Evolutionary conservation across 2,329 filamentous ascomycete species (phyloP), one percentile per base, ranked within the genome.

Genomic region (Eutypa lata): DNA sequence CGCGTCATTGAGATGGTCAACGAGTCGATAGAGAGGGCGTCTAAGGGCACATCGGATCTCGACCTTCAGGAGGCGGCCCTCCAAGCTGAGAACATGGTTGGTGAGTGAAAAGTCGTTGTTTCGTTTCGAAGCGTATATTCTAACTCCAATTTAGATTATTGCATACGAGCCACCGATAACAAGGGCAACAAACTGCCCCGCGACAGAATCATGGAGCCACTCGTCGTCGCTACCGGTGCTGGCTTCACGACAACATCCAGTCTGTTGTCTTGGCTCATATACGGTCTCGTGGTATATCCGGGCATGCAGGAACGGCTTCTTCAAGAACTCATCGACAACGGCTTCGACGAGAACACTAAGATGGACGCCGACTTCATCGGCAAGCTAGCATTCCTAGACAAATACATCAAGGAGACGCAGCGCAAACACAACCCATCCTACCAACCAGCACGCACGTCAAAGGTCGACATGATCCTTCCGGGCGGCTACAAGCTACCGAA

Each of bases 161-260:
- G 76, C 7, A 65, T 76, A 2, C 77, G 80, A 13, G 81, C 80
- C 2, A 75, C 70, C 6, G 81, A 84, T 54, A 74, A 64, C 57
- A 76, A 80, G 44, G 82, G 82, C 35, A 72, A 81, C 49, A 79
- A 81, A 54, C 66, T 85, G 1, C 78, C 81, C 0, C 65, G 70
- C 35, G 65, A 71, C 3, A 58, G 74, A n/a, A 65, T 77, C 28
- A 55, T 68, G 31, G 59, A 64, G 53, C 64, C 67, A 0, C 67
- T 83, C 0, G 68, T 83, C 2, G 79, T 84, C 3, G 74, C 75
- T 7, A 80, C 76, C 0, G 82, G 72, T 3, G 82, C 82, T 2
- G 83, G 83, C 19, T 86, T 86, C 68, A 83, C 79, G 1, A 86
- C 82, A 0, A 86, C 79, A 1, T 78, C 76, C 3, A 79, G 80